These are phyloP conservation scores for Globisporangium cystogenes DNA, from an alignment of 352 stramenopile genomes.

Conservation along the genomic window DNA sequence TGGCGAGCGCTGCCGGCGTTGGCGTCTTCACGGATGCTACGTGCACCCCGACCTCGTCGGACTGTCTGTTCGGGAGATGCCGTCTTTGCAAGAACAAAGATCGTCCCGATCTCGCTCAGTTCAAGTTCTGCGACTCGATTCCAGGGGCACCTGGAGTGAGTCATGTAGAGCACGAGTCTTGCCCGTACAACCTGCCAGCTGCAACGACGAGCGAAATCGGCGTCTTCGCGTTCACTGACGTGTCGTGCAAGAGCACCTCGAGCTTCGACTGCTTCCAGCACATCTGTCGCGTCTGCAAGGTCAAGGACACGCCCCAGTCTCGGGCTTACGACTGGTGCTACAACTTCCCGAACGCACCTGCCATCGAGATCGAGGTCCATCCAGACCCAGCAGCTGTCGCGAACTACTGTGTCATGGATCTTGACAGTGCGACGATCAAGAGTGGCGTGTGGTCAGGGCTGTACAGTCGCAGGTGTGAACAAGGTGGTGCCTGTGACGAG, in stretches of 20 bases:
- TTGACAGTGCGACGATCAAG: neutral
- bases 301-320: conserved; percentile 3
- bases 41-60: neutral
- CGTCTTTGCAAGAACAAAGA: conserved; percentile 3
- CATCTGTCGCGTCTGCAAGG: conserved; percentile 4
- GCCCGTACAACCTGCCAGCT: neutral
- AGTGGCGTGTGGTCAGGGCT: conserved; percentile 1
- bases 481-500: neutral
- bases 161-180: neutral
- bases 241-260: conserved; percentile 1
- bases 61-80: neutral
- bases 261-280: conserved; percentile 6
- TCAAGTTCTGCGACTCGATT: neutral
- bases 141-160: neutral
- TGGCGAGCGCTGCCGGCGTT: neutral
- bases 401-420: conserved; percentile 4
- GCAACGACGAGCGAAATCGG: neutral
- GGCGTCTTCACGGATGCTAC: neutral
- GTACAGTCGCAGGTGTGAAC: neutral
- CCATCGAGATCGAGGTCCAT: neutral
- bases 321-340: conserved; percentile 1
- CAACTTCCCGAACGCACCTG: neutral
- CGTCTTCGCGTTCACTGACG: conserved; percentile 5
- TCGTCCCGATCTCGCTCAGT: neutral
- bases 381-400: neutral